phyloP scores from a whole-genome alignment of 2,329 filamentous ascomycete genomes.

The Alternaria incomplexa region DNA sequence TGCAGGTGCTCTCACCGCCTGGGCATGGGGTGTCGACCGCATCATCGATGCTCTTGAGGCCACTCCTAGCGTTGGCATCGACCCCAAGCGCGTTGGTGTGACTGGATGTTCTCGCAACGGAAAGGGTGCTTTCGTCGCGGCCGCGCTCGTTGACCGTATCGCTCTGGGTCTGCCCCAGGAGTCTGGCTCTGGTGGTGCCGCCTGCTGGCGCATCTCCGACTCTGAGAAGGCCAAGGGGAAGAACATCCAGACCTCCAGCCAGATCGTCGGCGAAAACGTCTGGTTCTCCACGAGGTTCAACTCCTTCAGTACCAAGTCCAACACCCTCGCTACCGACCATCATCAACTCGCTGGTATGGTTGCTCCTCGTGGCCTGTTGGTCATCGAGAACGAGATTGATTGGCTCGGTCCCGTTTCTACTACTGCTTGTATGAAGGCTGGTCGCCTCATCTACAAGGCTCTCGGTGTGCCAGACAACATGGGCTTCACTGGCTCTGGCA shows the following conservation, averaged over 20 bases:
- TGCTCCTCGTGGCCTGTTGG: slow-evolving; percentile 61
- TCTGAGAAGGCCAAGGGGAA: slow-evolving; percentile 58
- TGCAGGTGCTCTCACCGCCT: slow-evolving; percentile 65
- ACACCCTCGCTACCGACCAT: slow-evolving; percentile 61
- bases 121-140: slow-evolving; percentile 68
- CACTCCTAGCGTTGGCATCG: slow-evolving; percentile 54
- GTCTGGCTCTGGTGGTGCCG: slow-evolving; percentile 66
- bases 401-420: slow-evolving; percentile 65
- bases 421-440: slow-evolving; percentile 64
- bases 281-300: slow-evolving; percentile 67
- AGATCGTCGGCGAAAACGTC: slow-evolving; percentile 67
- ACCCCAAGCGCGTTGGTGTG: slow-evolving; percentile 55
- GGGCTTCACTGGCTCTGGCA: slow-evolving; percentile 63
- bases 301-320: slow-evolving; percentile 56
- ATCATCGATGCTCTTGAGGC: slow-evolving; percentile 65
- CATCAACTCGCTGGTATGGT: slow-evolving; percentile 64
- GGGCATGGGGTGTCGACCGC: slow-evolving; percentile 68
- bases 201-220: slow-evolving; percentile 62
- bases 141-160: slow-evolving; percentile 64
- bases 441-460: slow-evolving; percentile 60
- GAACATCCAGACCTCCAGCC: slow-evolving; percentile 65
- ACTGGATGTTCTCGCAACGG: slow-evolving; percentile 70
- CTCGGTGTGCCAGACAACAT: slow-evolving; percentile 61
- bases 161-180: slow-evolving; percentile 68
- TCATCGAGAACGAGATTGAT: slow-evolving; percentile 65